These are phyloP conservation scores for Phaeophleospora eucalypticola DNA, from an alignment of 2,329 filamentous ascomycete species.

Conservation along the genomic window DNA sequence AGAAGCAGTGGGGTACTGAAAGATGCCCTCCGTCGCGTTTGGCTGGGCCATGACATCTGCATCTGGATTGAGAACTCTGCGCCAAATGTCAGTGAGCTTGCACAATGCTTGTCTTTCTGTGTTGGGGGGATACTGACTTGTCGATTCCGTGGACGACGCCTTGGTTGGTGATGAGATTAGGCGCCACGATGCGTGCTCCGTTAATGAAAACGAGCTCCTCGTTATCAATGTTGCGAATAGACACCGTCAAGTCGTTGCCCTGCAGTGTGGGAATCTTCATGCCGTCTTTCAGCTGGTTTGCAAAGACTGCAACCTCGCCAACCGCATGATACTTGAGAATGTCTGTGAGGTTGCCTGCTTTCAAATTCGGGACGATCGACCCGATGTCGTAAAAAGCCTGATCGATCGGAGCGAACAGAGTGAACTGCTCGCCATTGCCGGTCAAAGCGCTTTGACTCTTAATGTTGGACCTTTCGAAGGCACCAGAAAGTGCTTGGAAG, in stretches of 20 bases:
- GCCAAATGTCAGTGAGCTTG: too few relatives aligned
- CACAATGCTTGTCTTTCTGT: too few relatives aligned
- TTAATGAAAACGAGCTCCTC: neutral
- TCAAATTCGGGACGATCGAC: neutral
- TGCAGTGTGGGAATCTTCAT: neutral
- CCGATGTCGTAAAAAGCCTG: neutral
- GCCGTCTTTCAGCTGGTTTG: neutral
- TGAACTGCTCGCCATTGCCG: neutral
- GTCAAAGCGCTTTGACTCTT: neutral
- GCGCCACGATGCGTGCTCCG: neutral
- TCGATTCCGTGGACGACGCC: neutral
- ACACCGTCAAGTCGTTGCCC: neutral
- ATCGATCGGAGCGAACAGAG: neutral
- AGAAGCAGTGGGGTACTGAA: too few relatives aligned
- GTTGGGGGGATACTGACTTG: too few relatives aligned
- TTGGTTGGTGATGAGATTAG: neutral
- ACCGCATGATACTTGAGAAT: neutral
- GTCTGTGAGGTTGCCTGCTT: neutral
- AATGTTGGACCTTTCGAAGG: neutral
- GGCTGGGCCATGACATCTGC: too few relatives aligned
- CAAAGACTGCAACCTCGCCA: neutral
- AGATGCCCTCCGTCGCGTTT: too few relatives aligned
- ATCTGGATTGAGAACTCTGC: too few relatives aligned
- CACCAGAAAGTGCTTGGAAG: neutral
- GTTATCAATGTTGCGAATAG: neutral